These are phyloP conservation scores for Camillea tinctor DNA, from an alignment of 2,329 filamentous ascomycete genomes.

Conservation along the genomic window DNA sequence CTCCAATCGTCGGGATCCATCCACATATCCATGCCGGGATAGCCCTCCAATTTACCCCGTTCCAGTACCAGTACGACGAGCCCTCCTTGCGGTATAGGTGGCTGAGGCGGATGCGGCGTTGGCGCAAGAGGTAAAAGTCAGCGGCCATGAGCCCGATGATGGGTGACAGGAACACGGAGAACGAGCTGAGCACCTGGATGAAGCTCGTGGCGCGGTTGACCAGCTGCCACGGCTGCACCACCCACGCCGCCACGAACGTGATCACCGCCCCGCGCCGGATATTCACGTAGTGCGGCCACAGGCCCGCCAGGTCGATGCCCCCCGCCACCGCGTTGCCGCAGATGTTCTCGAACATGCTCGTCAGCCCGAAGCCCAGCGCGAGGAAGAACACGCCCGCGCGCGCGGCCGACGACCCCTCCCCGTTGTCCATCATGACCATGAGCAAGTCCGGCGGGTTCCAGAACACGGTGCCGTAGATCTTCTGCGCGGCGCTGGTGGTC, in stretches of 20 bases:
- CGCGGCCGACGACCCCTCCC: slow-evolving; percentile 35
- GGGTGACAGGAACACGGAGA: slow-evolving; percentile 39
- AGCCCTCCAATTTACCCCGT: slow-evolving; percentile 43
- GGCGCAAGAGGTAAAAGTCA: slow-evolving; percentile 36
- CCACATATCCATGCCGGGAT: slow-evolving; percentile 43
- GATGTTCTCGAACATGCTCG: slow-evolving; percentile 41
- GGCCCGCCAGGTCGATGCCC: slow-evolving; percentile 32
- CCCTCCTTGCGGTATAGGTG: slow-evolving; percentile 32
- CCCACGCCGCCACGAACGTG: slow-evolving; percentile 30
- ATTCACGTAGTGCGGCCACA: slow-evolving; percentile 32
- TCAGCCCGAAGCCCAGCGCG: slow-evolving; percentile 39
- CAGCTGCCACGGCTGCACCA: slow-evolving; percentile 34
- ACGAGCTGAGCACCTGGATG: slow-evolving; percentile 36
- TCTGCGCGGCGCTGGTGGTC: slow-evolving; percentile 42
- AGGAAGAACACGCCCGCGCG: slow-evolving; percentile 32
- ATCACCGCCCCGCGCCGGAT: slow-evolving; percentile 32
- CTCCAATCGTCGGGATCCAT: slow-evolving; percentile 43
- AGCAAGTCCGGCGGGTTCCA: slow-evolving; percentile 47
- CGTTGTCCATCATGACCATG: slow-evolving; percentile 44
- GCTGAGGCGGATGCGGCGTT: slow-evolving; percentile 35
- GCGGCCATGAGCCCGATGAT: slow-evolving; percentile 38
- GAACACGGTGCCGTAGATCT: slow-evolving; percentile 44
- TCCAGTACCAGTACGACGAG: slow-evolving; percentile 42
- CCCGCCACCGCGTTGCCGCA: slow-evolving; percentile 33
- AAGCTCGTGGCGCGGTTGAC: slow-evolving; percentile 31